A percentile compares a stretch with the other conserved stretches of the same genome.
phyloP scores from a whole-genome alignment of 2,329 filamentous ascomycete genomes.

The Aspergillus terreus region DNA sequence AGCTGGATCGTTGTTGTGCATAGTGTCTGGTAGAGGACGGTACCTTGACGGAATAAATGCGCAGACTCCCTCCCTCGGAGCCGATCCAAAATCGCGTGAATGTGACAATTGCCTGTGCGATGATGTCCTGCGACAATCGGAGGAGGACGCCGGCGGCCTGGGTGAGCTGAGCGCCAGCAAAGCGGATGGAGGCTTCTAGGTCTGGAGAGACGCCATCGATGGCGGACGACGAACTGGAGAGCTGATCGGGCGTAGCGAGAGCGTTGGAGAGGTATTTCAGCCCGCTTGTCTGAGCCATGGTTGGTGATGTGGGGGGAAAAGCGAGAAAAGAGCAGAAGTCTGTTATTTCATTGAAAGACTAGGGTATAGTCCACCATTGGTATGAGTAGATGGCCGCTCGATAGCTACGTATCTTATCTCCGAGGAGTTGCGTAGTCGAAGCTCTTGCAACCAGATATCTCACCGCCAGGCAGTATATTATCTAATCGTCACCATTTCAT shows the following conservation, averaged over 20 bases:
- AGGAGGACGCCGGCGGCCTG: conserved; percentile 63
- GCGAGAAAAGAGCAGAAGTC: not conserved
- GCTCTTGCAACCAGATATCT: not conserved
- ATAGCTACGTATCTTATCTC: not conserved
- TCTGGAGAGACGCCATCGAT: conserved; percentile 41
- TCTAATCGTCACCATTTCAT: too few species aligned
- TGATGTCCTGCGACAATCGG: conserved; percentile 77
- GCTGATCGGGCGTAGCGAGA: conserved; percentile 43
- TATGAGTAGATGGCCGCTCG: not conserved
- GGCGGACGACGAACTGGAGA: conserved; percentile 42
- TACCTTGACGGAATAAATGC: conserved; percentile 42
- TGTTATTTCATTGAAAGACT: too few species aligned
- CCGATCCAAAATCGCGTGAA: conserved; percentile 76
- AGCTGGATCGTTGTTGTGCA: not conserved
- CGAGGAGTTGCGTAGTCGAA: not conserved
- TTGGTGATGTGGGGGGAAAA: not conserved
- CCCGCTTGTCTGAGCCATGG: conserved; percentile 23
- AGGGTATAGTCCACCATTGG: not conserved
- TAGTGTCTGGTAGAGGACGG: not conserved
- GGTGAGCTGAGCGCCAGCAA: conserved; percentile 43
- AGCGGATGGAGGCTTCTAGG: conserved; percentile 43
- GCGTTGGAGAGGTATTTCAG: conserved; percentile 43
- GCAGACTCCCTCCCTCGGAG: conserved; percentile 42
- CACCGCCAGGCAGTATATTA: not conserved
- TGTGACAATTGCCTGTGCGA: conserved; percentile 78